phyloP scores from a whole-genome alignment of 2,329 filamentous ascomycete species.

The Penicillium sp. region DNA sequence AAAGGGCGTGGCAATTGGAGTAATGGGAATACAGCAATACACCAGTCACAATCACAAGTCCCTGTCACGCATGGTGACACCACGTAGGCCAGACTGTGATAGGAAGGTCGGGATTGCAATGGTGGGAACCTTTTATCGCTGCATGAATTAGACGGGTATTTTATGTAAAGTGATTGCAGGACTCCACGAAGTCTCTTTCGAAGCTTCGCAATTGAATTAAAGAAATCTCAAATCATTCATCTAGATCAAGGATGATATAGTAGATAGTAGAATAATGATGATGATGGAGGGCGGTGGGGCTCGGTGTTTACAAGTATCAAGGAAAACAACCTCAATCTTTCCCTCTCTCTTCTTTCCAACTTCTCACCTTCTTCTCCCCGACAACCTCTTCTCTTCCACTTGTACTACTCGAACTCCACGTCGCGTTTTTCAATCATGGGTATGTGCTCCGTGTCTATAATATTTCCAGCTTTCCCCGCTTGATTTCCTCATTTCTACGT shows the following conservation, averaged over 20 bases:
- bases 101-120: background rate
- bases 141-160: background rate
- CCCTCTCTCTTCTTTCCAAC: background rate
- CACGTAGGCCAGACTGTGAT: background rate
- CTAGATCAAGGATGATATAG: background rate
- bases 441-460: background rate
- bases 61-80: background rate
- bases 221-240: background rate
- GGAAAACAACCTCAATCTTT: slow-evolving; percentile 1
- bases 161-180: background rate
- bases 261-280: too few relatives aligned
- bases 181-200: background rate
- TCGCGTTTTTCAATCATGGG: background rate
- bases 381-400: background rate
- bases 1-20: slow-evolving; percentile 16
- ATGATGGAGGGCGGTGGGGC: slow-evolving; percentile 1
- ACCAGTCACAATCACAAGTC: background rate
- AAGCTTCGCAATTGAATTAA: background rate
- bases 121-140: background rate
- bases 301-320: slow-evolving; percentile 1
- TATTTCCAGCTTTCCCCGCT: background rate
- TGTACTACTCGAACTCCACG: background rate
- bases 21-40: slow-evolving; percentile 9
- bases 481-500: background rate
- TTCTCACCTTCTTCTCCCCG: background rate